Base-by-base conservation (phyloP, 768 basidiomycete species). In the Pulveroboletus sp. region DNA sequence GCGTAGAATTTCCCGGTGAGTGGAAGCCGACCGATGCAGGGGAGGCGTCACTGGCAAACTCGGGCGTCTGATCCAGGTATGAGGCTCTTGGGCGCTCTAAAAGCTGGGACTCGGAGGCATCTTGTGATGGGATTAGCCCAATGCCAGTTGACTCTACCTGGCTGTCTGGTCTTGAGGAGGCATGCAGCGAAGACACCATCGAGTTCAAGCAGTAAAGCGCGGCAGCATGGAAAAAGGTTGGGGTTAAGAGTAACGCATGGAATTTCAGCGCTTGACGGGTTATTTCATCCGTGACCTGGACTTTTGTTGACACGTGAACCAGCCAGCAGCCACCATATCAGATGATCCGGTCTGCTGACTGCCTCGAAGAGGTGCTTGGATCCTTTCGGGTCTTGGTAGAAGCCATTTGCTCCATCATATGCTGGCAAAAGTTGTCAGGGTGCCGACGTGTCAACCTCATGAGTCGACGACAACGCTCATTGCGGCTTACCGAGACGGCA, bases 11-110 rank as follows among this genome's bases (percentile, higher is more conserved):
- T 17, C 59, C 52, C 0, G 54, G 43, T 6, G 68, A 53, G 16
- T 59, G 48, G 8, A 46, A 23, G 20, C 43, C 43, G n/a, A 56
- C 17, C 6, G 65, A 66, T 40, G 55, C 62, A 8, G 51, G 64
- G 5, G 59, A 57, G 31, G 57, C 62, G n/a, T 38, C 27, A 16
- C 45, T 51, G 25, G 45, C 27, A 10, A 49, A 41, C 20, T 66
- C 61, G 19, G 49, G 50, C 19, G 48, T 53, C 29, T 62, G 52
- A 6, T 52, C 62, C n/a, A 66, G 43, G 23, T 60, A 68, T 6
- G 60, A 66, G 21, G 54, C 60, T 40, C 64, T 59, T 4, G 62
- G 66, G 13, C 52, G 65, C 31, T 29, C 47, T 2, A 60, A 21
- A 3, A 40, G 6, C 41, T 12, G 24, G 25, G 13, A 6, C 41